Base-by-base conservation (phyloP, 768 basidiomycete genomes). In the Basidioascus undulatus region DNA sequence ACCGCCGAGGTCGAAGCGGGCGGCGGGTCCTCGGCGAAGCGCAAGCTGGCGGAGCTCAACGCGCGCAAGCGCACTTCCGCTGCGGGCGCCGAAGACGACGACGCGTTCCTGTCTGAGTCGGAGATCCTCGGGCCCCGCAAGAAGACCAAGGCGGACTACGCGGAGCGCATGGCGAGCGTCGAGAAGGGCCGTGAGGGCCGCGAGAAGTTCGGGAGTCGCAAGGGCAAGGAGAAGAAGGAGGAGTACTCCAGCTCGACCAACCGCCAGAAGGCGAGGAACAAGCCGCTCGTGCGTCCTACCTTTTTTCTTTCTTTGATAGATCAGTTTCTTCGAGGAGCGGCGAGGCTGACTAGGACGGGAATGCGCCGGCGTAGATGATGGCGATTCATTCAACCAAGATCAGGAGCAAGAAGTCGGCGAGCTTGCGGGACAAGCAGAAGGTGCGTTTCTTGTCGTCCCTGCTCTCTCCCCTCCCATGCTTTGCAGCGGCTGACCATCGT, bases 231-330 rank as follows among this genome's bases (percentile, higher is more conserved):
- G 60, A 81, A 71, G 44, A 83, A 82, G 56, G 80, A 65, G 27
- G 59, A 63, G 10, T 71, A 74, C 44, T 83, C 80, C 58, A 82
- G 79, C 54, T 74, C 77, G 42, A 89, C 86, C 26, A 92, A 92
- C 58, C 66, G 72, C 53, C 81, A 89, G 62, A 92, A 92, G 69
- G 70, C 73, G 30, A 69, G 77, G 55, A 86, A 87, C 57, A 92
- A 94, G 58, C 86, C 86, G 20, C 69, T 89, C 49, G 87, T 89
- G 86, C n/a, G n/a, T n/a, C n/a, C n/a, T n/a, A n/a, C n/a, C n/a
- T n/a, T n/a, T n/a, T n/a, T n/a, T n/a, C n/a, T n/a, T n/a, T n/a
- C n/a, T n/a, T n/a, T n/a, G n/a, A n/a, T n/a, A n/a, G n/a, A n/a
- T n/a, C n/a, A n/a, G n/a, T n/a, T n/a, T n/a, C n/a, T n/a, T n/a